These are phyloP conservation scores for Stephania japonica DNA, from an alignment of 164 flowering plant species.

Conservation along the genomic window DNA sequence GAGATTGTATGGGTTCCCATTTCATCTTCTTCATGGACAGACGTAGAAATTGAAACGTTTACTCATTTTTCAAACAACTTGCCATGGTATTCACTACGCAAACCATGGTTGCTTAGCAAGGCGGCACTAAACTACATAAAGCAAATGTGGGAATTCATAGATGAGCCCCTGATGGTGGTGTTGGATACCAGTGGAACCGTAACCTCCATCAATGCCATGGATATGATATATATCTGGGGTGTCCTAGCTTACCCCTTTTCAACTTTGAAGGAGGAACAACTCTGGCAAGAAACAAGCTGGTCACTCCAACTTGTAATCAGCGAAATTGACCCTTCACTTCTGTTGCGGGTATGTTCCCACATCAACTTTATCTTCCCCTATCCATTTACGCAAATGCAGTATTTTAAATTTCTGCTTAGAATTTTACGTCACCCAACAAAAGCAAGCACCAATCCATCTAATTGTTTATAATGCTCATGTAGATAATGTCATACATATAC, in stretches of 20 bases:
- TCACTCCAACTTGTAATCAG: conserved; percentile 36
- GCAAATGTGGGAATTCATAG: conserved; percentile 42
- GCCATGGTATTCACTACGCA: conserved; percentile 59
- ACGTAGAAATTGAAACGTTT: conserved; percentile 30
- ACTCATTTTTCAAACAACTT: conserved; percentile 38
- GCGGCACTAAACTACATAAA: conserved; percentile 38
- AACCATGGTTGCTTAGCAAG: conserved; percentile 47
- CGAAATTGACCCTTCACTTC: conserved; percentile 36
- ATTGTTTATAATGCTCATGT: no score
- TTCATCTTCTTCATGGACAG: conserved; percentile 42
- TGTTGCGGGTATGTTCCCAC: conserved; percentile 41
- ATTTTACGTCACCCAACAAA: no score
- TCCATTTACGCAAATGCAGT: background rate
- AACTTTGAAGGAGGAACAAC: conserved; percentile 45
- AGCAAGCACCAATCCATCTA: background rate
- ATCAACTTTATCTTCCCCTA: background rate
- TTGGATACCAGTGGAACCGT: conserved; percentile 53
- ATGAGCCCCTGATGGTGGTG: conserved; percentile 58
- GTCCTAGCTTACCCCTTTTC: conserved; percentile 68
- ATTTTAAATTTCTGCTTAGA: background rate
- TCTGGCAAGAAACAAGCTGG: conserved; percentile 59
- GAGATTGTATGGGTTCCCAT: conserved; percentile 73
- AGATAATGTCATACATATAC: no score
- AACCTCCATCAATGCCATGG: conserved; percentile 45
- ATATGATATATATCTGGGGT: conserved; percentile 75